These are phyloP conservation scores for Serendipita sp. DNA, from an alignment of 768 basidiomycete genomes.

Conservation along the genomic window DNA sequence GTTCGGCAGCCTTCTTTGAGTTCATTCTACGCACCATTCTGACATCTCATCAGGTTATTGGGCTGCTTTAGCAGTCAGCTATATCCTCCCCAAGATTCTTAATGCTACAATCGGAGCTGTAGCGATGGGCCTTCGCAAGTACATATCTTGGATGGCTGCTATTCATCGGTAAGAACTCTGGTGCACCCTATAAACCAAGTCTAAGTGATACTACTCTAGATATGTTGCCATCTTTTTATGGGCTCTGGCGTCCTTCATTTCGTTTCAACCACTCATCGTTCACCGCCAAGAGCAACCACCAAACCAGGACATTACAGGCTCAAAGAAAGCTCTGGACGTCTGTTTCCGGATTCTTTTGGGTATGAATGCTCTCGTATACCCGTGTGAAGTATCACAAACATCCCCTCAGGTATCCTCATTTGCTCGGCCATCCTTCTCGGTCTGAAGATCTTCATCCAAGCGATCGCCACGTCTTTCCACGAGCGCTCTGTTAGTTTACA, in stretches of 20 bases:
- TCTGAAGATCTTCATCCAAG: conserved; percentile 78
- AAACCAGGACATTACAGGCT: conserved; percentile 4
- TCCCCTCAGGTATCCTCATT: conserved; percentile 55
- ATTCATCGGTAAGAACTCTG: conserved; percentile 36
- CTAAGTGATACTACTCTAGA: conserved; percentile 14
- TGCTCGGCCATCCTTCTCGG: conserved; percentile 53
- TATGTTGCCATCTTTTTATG: conserved; percentile 56
- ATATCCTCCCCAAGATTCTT: conserved; percentile 35
- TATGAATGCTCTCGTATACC: conserved; percentile 31
- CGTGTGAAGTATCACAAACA: conserved; percentile 19
- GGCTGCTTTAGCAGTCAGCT: conserved; percentile 45
- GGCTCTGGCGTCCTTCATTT: conserved; percentile 40
- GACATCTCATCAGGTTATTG: conserved; percentile 44
- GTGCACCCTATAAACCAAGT: conserved; percentile 13
- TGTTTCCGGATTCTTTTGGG: conserved; percentile 6
- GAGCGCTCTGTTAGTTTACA: conserved; percentile 32
- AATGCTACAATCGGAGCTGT: conserved; percentile 56
- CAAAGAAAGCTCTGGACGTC: background rate
- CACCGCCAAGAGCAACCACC: conserved; percentile 21
- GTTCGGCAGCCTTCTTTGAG: conserved; percentile 20
- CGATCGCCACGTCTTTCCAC: conserved; percentile 71
- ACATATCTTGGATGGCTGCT: conserved; percentile 62
- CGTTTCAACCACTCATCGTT: conserved; percentile 51
- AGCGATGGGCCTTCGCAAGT: conserved; percentile 51
- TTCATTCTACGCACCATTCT: too few species aligned